Evolutionary conservation across 768 basidiomycete species (phyloP).

Genomic region (Cystofilobasidium ferigula): DNA sequence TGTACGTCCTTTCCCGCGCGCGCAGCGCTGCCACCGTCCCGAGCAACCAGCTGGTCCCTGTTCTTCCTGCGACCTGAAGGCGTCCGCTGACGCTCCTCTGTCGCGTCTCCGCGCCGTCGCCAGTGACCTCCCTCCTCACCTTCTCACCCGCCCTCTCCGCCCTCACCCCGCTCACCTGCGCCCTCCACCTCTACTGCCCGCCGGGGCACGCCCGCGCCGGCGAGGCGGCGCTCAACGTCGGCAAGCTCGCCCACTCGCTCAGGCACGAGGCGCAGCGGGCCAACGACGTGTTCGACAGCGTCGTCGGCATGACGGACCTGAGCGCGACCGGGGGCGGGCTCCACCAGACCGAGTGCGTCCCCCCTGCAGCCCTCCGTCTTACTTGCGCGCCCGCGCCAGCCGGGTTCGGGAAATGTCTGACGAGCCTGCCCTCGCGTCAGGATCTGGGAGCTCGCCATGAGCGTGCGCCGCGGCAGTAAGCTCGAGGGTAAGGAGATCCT

Average conservation of each 20-base stretch:
- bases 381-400: too few species aligned
- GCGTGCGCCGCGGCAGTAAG: constrained; percentile 28
- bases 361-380: too few species aligned
- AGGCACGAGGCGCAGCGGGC: constrained; percentile 27
- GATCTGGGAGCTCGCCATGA: constrained; percentile 33
- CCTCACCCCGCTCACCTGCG: not conserved
- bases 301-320: constrained; percentile 27
- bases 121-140: not conserved
- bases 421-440: not conserved
- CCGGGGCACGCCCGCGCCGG: not conserved
- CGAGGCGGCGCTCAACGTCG: constrained; percentile 18
- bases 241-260: constrained; percentile 26
- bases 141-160: not conserved
- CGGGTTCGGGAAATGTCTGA: too few species aligned
- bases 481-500: constrained; percentile 29
- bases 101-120: too few species aligned
- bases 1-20: not conserved
- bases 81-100: too few species aligned
- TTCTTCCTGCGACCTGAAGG: not conserved
- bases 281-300: constrained; percentile 30
- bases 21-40: too few species aligned
- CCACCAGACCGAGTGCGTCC: constrained; percentile 30
- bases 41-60: not conserved
- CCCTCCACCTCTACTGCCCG: not conserved
- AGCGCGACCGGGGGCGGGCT: constrained; percentile 13